Base-by-base conservation (phyloP, 345 rosid genomes). In the Cardamine chenopodiifolia region DNA sequence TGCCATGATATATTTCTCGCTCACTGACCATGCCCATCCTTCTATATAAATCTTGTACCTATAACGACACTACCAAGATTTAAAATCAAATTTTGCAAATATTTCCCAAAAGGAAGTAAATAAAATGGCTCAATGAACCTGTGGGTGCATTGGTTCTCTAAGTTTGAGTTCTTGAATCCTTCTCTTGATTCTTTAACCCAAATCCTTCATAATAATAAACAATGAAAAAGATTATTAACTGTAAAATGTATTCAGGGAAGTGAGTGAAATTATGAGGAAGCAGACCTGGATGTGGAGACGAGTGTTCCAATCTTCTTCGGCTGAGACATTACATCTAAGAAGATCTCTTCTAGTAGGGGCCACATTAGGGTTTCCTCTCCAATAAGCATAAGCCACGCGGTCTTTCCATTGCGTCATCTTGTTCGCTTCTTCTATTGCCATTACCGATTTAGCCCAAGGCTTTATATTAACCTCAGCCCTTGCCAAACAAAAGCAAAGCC, bases 11-110 rank as follows among this genome's bases (percentile, higher is more conserved):
- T 88, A 90, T 67, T 92, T 92, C 82, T 82, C 87, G 54, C 93
- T 92, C 32, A 87, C 96, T 4, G 96, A 92, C 96, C 96, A 90
- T 4, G 88, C 87, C 85, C 86, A 73, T 60, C 97, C 96, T 78
- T 88, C 96, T 23, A 82, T 48, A 35, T 87, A 86, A 10, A 92
- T 88, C 81, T 92, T 92, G 63, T 90, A 92, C 62, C 97, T 88
- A 70, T 55, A 67, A 4, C 37, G 15, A 44, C 35, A 62, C 17
- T 59, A 15, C 7, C 22, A 20, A 26, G 3, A 5, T 3, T 29
- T 4, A 17, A n/a, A 48, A 35, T 50, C 29, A 19, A 37, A 19
- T 28, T 34, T 35, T 19, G 5, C 17, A 10, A 23, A 45, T 2
- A 58, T 44, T 14, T 10, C 31, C 40, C 9, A 52, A 23, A 40